Percentiles rank a stretch among this genome's conserved stretches.
phyloP scores from a whole-genome alignment of 768 basidiomycete species.

The Xerocomus brunneocitrinus region DNA sequence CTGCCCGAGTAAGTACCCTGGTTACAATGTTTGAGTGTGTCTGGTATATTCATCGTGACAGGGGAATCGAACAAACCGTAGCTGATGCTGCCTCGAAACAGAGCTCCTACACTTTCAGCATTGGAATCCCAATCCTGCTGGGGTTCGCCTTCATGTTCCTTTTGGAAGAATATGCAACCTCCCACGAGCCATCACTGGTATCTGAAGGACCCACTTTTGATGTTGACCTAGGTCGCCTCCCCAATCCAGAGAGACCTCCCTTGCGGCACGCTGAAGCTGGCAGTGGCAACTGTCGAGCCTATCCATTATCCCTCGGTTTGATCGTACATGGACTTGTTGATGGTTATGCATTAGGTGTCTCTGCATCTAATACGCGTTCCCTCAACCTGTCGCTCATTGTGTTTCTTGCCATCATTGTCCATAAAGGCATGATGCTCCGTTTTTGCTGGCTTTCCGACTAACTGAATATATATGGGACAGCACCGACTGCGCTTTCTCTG shows the following conservation, averaged over 20 bases:
- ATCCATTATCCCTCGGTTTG: constrained; percentile 79
- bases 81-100: constrained; percentile 30
- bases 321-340: constrained; percentile 88
- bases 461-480: constrained; percentile 37
- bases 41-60: constrained; percentile 25
- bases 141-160: constrained; percentile 58
- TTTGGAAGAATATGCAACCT: constrained; percentile 58
- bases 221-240: constrained; percentile 50
- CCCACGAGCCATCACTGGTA: constrained; percentile 39
- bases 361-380: constrained; percentile 42
- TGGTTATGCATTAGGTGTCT: constrained; percentile 87
- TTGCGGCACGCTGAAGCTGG: constrained; percentile 1
- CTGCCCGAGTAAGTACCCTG: constrained; percentile 77
- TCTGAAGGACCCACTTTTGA: constrained; percentile 41
- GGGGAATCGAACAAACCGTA: constrained; percentile 67
- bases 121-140: constrained; percentile 59
- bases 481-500: constrained; percentile 87
- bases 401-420: constrained; percentile 86
- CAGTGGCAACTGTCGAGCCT: constrained; percentile 40
- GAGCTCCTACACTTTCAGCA: constrained; percentile 44
- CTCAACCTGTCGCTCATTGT: constrained; percentile 71
- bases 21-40: neutral
- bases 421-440: constrained; percentile 61
- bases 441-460: constrained; percentile 1
- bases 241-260: constrained; percentile 13